Base-by-base conservation (phyloP, 1,139 yeast genomes). In the Sugiyamaella xylanicola region DNA sequence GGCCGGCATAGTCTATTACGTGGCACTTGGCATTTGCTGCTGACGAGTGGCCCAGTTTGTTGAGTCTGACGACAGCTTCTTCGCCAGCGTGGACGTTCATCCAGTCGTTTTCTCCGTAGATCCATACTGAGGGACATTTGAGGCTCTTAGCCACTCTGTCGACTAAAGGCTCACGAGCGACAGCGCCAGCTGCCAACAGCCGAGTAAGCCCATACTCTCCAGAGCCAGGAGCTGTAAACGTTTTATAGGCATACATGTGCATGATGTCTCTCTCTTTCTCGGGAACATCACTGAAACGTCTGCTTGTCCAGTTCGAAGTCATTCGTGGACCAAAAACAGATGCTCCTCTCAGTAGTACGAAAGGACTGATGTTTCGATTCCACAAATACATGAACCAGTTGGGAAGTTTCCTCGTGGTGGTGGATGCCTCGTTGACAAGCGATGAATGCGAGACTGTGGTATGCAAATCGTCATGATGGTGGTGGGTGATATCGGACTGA, bases 41-140 rank as follows among this genome's bases (percentile, higher is more conserved):
- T 16, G 56, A 48, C 1, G 27, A 16, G 44, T 75, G 70, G 55
- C 46, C 20, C 16, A 84, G 68, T 39, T 70, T 62, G 25, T 75
- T 65, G 2, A 51, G 22, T n/a, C 50, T 22, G 19, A 29, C 17
- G 2, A 74, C 76, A 48, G 83, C 82, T 55, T 79, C 77, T 8
- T 72, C 64, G 0, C 96, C 97, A 0, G 95, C 93, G 50, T 79
- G 81, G 1, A 80, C 75, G 66, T 87, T 87, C 97, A 91, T 91
- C 80, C 93, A 91, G 68, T 91, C 97, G 61, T 77, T 82, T 62
- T 86, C 84, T 0, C 97, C 97, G 68, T 90, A 91, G 39, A 89
- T 69, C 71, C 91, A 77, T 1, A 81, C 66, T 25, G 81, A 76
- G 40, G 65, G 65, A 48, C 67, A 63, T 44, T 58, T 35, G 21